phyloP scores from a whole-genome alignment of 2,329 filamentous ascomycete genomes.

The Fusarium armeniacum region DNA sequence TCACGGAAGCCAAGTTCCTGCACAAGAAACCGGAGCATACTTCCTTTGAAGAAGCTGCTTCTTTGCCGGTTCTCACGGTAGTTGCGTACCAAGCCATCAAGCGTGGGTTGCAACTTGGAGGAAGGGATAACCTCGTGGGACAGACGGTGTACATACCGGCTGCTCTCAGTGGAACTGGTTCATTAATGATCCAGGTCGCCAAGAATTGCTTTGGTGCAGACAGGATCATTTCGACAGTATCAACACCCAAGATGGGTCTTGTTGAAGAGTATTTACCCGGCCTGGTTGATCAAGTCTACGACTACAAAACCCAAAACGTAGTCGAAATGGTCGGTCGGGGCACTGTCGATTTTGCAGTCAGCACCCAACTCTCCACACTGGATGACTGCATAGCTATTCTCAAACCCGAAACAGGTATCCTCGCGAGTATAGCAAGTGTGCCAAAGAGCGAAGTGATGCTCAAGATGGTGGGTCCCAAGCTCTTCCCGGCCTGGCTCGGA shows the following conservation, averaged over 20 bases:
- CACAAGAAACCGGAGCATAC: conserved; percentile 52
- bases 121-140: conserved; percentile 59
- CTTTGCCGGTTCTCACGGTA: conserved; percentile 55
- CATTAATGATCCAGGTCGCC: conserved; percentile 63
- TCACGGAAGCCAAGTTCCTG: conserved; percentile 55
- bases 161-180: conserved; percentile 64
- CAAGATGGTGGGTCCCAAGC: conserved; percentile 51
- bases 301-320: conserved; percentile 63
- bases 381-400: conserved; percentile 57
- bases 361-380: conserved; percentile 61
- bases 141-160: conserved; percentile 67
- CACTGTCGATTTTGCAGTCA: conserved; percentile 65
- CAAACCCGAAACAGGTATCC: conserved; percentile 55
- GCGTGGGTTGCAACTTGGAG: conserved; percentile 56
- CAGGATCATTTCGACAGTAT: conserved; percentile 66
- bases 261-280: conserved; percentile 60
- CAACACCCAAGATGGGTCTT: conserved; percentile 64
- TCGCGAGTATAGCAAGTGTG: conserved; percentile 59
- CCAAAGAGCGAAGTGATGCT: conserved; percentile 53
- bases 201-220: conserved; percentile 64
- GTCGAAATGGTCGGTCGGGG: conserved; percentile 55
- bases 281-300: conserved; percentile 64
- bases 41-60: conserved; percentile 56
- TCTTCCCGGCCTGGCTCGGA: conserved; percentile 57
- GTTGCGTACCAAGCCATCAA: conserved; percentile 62